Evolutionary conservation across 441 rosid species (phyloP).

Genomic region (Metrosideros polymorpha): DNA sequence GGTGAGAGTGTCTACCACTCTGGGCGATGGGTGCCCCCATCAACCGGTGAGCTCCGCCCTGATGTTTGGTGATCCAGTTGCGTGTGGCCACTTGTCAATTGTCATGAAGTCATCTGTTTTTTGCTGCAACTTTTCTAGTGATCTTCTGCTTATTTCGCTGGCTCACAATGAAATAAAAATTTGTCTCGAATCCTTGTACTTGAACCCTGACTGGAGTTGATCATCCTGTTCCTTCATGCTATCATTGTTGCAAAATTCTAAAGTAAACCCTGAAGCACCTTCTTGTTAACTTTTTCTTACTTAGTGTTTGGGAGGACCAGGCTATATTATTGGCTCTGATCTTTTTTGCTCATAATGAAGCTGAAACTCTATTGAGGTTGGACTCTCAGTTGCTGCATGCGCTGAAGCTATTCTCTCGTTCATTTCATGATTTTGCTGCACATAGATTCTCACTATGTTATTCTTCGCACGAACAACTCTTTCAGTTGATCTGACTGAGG

Average conservation of each 20-base stretch:
- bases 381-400: neutral
- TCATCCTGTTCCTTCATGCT: neutral
- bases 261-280: neutral
- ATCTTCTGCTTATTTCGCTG: neutral
- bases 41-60: slow-evolving; percentile 94
- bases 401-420: neutral
- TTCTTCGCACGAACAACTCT: neutral
- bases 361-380: neutral
- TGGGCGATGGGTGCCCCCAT: slow-evolving; percentile 97
- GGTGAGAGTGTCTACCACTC: slow-evolving; percentile 93
- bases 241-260: neutral
- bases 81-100: neutral
- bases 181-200: neutral
- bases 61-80: slow-evolving; percentile 72
- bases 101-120: neutral
- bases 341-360: neutral
- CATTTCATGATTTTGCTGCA: neutral
- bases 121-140: neutral
- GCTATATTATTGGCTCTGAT: neutral
- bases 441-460: neutral
- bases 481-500: neutral
- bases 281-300: neutral
- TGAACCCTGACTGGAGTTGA: neutral
- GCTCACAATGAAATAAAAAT: neutral
- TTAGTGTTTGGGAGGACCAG: neutral